Evolutionary conservation across 177 flowering plant genomes (phyloP).

Genomic region (Telopea speciosissima): DNA sequence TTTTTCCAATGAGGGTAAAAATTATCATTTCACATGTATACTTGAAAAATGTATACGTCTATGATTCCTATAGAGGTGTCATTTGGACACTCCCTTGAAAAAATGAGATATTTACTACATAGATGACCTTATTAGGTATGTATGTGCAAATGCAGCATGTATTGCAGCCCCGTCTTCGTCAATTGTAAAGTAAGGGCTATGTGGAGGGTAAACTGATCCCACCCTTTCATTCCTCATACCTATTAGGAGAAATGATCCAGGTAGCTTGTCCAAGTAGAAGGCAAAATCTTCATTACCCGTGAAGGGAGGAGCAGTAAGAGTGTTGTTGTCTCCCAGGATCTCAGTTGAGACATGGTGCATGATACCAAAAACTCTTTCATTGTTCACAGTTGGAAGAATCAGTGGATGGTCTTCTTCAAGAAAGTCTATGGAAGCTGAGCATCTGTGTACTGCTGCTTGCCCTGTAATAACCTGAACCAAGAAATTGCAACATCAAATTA

Average conservation of each 20-base stretch:
- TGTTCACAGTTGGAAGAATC: conserved; percentile 48
- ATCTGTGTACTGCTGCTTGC: conserved; percentile 49
- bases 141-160: conserved; percentile 51
- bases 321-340: conserved; percentile 38
- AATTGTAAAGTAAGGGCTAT: conserved; percentile 40
- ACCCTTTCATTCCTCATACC: conserved; percentile 40
- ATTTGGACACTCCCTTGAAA: no score
- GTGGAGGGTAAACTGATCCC: conserved; percentile 37
- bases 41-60: no score
- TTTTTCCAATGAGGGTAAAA: no score
- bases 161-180: conserved; percentile 69
- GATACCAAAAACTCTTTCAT: conserved; percentile 32
- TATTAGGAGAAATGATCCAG: conserved; percentile 41
- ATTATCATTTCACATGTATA: no score
- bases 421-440: conserved; percentile 39
- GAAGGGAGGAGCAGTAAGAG: conserved; percentile 19
- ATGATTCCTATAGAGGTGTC: no score
- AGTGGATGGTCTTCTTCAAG: conserved; percentile 29
- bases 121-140: conserved; percentile 25
- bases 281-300: conserved; percentile 69
- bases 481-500: no score
- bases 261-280: conserved; percentile 39
- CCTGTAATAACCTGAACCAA: conserved; percentile 34
- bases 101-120: not conserved
- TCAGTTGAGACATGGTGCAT: conserved; percentile 18